A percentile compares a stretch with the other conserved stretches of the same genome.
phyloP scores from a whole-genome alignment of 352 stramenopile species.

The Globisporangium okanoganense region DNA sequence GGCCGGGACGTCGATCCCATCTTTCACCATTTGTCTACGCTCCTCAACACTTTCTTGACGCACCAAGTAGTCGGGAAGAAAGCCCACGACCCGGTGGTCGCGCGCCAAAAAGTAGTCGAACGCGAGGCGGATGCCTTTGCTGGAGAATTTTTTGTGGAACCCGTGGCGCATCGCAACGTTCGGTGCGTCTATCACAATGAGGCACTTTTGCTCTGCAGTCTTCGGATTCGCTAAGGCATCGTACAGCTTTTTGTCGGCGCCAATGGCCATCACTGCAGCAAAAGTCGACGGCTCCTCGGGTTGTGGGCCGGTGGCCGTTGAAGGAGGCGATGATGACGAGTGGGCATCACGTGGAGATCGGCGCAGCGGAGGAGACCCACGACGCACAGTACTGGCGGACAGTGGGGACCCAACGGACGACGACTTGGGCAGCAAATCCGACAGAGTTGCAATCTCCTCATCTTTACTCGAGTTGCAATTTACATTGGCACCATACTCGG shows the following conservation, averaged over 20 bases:
- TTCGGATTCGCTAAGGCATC: constrained; percentile 19
- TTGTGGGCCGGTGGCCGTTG: constrained; percentile 5
- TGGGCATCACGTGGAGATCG: not conserved
- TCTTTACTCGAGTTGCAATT: not conserved
- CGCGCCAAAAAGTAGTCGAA: constrained; percentile 65
- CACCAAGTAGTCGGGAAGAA: constrained; percentile 82
- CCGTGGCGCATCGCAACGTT: constrained; percentile 85
- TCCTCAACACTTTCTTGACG: constrained; percentile 43
- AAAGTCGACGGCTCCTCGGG: constrained; percentile 20
- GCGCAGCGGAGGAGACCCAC: not conserved
- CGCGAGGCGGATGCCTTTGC: constrained; percentile 62
- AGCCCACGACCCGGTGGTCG: constrained; percentile 76
- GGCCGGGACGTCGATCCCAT: constrained; percentile 28
- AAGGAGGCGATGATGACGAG: not conserved
- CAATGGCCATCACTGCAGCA: constrained; percentile 42
- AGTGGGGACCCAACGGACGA: not conserved
- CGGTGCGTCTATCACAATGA: constrained; percentile 65
- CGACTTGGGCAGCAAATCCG: not conserved
- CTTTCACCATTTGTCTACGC: constrained; percentile 20
- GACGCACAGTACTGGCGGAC: not conserved
- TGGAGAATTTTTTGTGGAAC: constrained; percentile 72
- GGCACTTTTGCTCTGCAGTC: constrained; percentile 23
- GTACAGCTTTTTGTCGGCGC: constrained; percentile 22
- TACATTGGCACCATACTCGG: not conserved
- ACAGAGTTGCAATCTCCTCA: constrained; percentile 7